Base-by-base conservation (phyloP, 768 basidiomycete species). In the Pisolithus tinctorius region DNA sequence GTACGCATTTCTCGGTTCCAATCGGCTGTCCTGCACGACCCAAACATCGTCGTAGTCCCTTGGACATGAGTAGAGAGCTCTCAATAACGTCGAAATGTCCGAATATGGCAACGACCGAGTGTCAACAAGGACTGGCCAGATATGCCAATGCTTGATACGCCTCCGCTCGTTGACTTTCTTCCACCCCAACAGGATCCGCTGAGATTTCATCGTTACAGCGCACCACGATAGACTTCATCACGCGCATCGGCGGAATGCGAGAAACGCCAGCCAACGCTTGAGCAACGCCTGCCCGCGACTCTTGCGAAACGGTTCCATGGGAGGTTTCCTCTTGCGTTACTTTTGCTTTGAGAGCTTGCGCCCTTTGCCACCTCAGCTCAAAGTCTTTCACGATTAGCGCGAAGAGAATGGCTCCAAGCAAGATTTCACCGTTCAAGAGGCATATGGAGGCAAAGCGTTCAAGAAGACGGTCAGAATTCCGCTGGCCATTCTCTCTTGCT, bases 351-450 rank as follows among this genome's bases (percentile, higher is more conserved):
- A 66, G 55, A 37, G 65, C 60, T 27, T 60, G 59, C 36, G 64
- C 63, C 36, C 60, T 54, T 45, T 62, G 63, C 49, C 62, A 65
- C 25, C 69, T 69, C 10, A 66, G 51, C 60, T 86, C 78, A 71
- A 76, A 84, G 29, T 88, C 83, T 55, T 83, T 79, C 40, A 87
- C 66, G 17, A 87, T 60, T 39, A 80, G 66, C 1, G 76, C 84
- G 50, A 90, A 86, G 5, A 89, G 68, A 26, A 90, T 67, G 1
- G 84, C 83, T 0, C 80, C 88, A n/a, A 86, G 73, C 38, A 91
- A 75, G 45, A 92, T 81, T 61, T 92, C 89, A 25, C 87, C 86
- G 46, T 91, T 87, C 37, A 88, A 63, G 17, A 92, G 70, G 50
- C 83, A 86, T 8, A 83, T 75, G 4, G 76, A 70, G 55, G 90